phyloP scores from a whole-genome alignment of 495 filamentous ascomycete genomes.

The Penicillium robsamsonii region DNA sequence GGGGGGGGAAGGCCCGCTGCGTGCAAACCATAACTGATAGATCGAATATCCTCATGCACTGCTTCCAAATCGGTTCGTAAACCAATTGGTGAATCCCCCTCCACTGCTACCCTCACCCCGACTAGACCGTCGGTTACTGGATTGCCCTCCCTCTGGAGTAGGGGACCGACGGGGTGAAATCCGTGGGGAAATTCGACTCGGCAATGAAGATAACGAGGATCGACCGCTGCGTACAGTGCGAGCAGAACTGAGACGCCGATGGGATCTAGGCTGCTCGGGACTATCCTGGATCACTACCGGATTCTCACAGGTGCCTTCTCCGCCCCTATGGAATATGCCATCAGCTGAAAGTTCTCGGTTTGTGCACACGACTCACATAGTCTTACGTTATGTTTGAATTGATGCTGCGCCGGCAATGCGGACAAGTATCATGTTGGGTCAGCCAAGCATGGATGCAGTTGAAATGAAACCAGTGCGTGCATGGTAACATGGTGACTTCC shows the following conservation, averaged over 20 bases:
- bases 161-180: constrained; percentile 11
- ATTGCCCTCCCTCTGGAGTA: constrained; percentile 7
- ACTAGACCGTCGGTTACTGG: constrained; percentile 15
- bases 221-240: constrained; percentile 20
- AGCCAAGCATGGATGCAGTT: constrained; percentile 78
- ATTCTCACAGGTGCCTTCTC: constrained; percentile 33
- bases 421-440: constrained; percentile 85
- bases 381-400: constrained; percentile 39
- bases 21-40: not conserved
- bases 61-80: constrained; percentile 39
- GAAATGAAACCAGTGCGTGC: constrained; percentile 88
- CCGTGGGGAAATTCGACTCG: not conserved
- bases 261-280: constrained; percentile 20
- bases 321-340: constrained; percentile 1
- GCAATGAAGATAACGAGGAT: constrained; percentile 21
- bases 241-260: constrained; percentile 23
- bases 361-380: not conserved
- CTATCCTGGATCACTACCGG: constrained; percentile 32
- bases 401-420: constrained; percentile 80
- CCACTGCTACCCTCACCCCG: constrained; percentile 30
- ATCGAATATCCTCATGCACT: not conserved
- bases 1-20: not conserved
- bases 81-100: constrained; percentile 34
- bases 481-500: constrained; percentile 77
- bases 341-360: constrained; percentile 14